Conservation (phyloP, 176 grass and related monocot species). For the Triticum timopheevii region DNA sequence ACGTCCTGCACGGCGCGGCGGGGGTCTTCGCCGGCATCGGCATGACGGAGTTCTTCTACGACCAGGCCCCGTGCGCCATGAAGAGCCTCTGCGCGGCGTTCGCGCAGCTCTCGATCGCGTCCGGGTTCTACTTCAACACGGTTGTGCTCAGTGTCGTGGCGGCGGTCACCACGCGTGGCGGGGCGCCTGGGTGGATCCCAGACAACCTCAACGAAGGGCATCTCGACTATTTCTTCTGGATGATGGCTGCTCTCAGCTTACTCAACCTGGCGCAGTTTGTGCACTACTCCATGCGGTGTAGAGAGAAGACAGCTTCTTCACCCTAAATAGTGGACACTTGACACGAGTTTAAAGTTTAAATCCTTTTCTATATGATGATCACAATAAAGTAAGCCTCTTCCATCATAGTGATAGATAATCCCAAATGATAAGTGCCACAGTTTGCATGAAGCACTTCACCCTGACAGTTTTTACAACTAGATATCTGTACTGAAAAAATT, state of each 20-base stretch:
- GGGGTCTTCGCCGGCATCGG: constrained; percentile 34
- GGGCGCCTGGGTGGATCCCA: constrained; percentile 35
- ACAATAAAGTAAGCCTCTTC: too few relatives aligned
- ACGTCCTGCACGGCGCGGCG: constrained; percentile 10
- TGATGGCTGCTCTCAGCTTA: constrained; percentile 17
- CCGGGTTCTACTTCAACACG: constrained; percentile 33
- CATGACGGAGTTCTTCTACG: constrained; percentile 38
- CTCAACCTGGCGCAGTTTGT: constrained; percentile 30
- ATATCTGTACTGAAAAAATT: too few relatives aligned
- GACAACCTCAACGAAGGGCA: constrained; percentile 52
- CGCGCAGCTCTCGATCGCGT: background rate
- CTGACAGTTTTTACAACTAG: too few relatives aligned
- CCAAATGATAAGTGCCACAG: too few relatives aligned
- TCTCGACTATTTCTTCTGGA: constrained; percentile 52
- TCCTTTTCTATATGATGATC: too few relatives aligned
- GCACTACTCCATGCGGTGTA: constrained; percentile 3
- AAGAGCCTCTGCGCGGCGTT: constrained; percentile 38
- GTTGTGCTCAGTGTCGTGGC: constrained; percentile 9
- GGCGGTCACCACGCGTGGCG: background rate
- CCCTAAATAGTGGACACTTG: background rate
- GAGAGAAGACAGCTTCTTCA: background rate
- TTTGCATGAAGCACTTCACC: too few relatives aligned
- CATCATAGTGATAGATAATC: too few relatives aligned
- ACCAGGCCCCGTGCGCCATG: constrained; percentile 38
- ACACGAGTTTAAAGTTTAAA: background rate